Evolutionary conservation across 495 filamentous ascomycete genomes (phyloP).

Genomic region (Rusavskia elegans): DNA sequence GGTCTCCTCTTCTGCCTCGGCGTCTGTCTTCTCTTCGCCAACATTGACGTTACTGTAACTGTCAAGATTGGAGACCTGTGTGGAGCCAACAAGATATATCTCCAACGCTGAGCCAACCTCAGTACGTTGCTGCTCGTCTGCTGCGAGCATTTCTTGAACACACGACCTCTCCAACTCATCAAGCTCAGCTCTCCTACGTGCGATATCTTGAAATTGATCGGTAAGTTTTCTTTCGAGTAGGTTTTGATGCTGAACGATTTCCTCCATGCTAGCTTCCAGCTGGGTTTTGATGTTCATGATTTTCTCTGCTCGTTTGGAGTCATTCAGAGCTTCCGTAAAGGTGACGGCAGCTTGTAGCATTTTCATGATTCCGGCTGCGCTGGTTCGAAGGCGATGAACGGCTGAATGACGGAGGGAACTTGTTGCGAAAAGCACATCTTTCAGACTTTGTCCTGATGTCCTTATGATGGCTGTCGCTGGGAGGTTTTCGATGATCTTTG

Average conservation of each 20-base stretch:
- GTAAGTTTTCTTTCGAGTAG: constrained; percentile 4
- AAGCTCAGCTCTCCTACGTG: constrained; percentile 5
- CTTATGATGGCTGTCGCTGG: constrained; percentile 4
- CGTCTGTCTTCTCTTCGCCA: constrained; percentile 7
- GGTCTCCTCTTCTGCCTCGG: constrained; percentile 4
- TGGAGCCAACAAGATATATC: constrained; percentile 4
- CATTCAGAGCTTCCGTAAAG: constrained; percentile 8
- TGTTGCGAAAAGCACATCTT: constrained; percentile 6
- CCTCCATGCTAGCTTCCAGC: constrained; percentile 5
- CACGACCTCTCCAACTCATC: constrained; percentile 7
- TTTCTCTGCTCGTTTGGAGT: constrained; percentile 5
- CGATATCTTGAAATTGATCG: constrained; percentile 6
- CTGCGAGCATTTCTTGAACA: constrained; percentile 7
- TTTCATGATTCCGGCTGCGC: constrained; percentile 4
- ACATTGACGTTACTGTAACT: constrained; percentile 2
- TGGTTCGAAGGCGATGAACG: constrained; percentile 11
- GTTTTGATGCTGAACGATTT: constrained; percentile 5
- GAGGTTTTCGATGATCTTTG: not conserved
- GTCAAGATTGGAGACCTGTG: constrained; percentile 6
- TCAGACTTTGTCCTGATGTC: constrained; percentile 3
- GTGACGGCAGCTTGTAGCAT: constrained; percentile 9
- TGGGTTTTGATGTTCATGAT: constrained; percentile 1
- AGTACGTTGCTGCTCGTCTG: constrained; percentile 6
- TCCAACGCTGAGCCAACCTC: constrained; percentile 6
- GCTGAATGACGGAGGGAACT: constrained; percentile 8